phyloP scores from a whole-genome alignment of 2,329 filamentous ascomycete species.

The Aureobasidium leucospermi region DNA sequence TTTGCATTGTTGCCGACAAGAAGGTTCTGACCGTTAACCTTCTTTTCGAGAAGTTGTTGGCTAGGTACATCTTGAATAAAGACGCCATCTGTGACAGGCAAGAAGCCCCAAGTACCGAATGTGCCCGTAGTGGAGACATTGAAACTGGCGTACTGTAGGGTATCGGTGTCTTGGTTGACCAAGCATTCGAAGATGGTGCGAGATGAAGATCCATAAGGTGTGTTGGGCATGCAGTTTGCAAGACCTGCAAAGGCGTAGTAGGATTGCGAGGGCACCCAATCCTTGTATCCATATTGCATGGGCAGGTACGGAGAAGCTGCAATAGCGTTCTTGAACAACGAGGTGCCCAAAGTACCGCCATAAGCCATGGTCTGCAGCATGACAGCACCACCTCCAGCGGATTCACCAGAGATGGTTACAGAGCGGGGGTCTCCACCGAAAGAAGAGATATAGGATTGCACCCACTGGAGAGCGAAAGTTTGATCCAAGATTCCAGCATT shows the following conservation, averaged over 20 bases:
- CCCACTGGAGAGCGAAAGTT: conserved; percentile 44
- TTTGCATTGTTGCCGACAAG: conserved; percentile 42
- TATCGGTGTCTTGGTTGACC: conserved; percentile 28
- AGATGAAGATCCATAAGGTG: conserved; percentile 26
- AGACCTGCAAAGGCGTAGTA: conserved; percentile 40
- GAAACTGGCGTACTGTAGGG: conserved; percentile 32
- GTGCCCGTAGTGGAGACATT: conserved; percentile 27
- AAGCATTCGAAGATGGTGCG: conserved; percentile 38
- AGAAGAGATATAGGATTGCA: conserved; percentile 38
- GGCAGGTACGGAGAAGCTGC: conserved; percentile 46
- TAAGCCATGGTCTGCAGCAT: conserved; percentile 31
- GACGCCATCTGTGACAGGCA: conserved; percentile 37
- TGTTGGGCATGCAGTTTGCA: conserved; percentile 33
- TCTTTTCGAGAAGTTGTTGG: conserved; percentile 29
- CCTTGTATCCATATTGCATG: conserved; percentile 44
- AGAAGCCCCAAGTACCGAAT: conserved; percentile 37
- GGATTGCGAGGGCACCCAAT: conserved; percentile 36
- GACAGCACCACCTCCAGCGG: conserved; percentile 33
- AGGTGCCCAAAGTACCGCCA: conserved; percentile 20
- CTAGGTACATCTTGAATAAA: conserved; percentile 34
- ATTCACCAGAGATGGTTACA: conserved; percentile 36
- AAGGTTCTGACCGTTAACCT: conserved; percentile 33
- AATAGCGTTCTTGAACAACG: conserved; percentile 26
- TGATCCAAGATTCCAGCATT: conserved; percentile 42
- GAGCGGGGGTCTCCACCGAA: conserved; percentile 41